These are phyloP conservation scores for Trametes polyzona DNA, from an alignment of 1,284 basidiomycete species.

Conservation along the genomic window DNA sequence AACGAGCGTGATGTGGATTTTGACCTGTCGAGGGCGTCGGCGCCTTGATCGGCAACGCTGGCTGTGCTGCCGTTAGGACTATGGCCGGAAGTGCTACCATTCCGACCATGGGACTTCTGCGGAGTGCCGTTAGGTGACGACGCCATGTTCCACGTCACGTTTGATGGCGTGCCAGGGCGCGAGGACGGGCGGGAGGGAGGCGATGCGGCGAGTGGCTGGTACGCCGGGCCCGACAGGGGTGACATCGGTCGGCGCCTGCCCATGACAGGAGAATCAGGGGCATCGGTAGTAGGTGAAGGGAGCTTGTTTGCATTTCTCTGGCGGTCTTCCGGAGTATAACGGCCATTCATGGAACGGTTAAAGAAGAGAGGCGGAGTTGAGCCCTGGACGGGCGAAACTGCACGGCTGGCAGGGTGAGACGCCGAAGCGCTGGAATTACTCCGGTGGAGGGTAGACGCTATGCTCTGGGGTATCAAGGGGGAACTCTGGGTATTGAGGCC, in stretches of 20 bases:
- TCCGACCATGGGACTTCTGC: constrained; percentile 32
- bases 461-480: constrained; percentile 36
- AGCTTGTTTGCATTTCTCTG: constrained; percentile 33
- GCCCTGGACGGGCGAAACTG: constrained; percentile 49
- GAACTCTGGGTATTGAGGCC: constrained; percentile 34
- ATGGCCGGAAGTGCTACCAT: constrained; percentile 46
- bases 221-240: constrained; percentile 62
- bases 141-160: constrained; percentile 58
- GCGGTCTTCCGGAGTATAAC: constrained; percentile 57
- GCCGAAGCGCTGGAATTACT: constrained; percentile 59
- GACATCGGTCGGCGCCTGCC: constrained; percentile 66
- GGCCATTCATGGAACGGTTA: constrained; percentile 62
- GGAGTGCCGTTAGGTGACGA: constrained; percentile 23
- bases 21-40: constrained; percentile 40
- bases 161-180: constrained; percentile 73
- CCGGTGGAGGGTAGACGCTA: constrained; percentile 45
- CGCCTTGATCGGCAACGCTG: constrained; percentile 33
- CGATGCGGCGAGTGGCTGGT: constrained; percentile 52
- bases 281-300: constrained; percentile 35
- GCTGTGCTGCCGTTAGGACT: constrained; percentile 57
- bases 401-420: constrained; percentile 42
- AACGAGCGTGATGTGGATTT: constrained; percentile 49
- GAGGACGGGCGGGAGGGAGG: constrained; percentile 42
- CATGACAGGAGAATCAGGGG: constrained; percentile 51
- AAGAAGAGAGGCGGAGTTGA: constrained; percentile 53